Evolutionary conservation across 305 asterid genomes (phyloP).

Genomic region (Vinca major): DNA sequence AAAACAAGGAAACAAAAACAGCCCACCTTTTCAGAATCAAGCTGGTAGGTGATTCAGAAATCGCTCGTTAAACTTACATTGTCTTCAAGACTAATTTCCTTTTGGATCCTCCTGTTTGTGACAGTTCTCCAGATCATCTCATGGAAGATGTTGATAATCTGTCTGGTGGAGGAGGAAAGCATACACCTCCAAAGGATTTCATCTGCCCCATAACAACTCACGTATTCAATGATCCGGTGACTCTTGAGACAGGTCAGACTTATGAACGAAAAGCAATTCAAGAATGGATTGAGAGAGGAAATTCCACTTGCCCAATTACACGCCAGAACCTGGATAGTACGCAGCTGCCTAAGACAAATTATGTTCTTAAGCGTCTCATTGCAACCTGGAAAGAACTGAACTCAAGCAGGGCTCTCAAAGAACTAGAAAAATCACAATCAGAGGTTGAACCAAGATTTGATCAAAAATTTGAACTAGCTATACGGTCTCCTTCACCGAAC

Average conservation of each 20-base stretch:
- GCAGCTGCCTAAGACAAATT: conserved; percentile 62
- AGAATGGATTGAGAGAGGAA: conserved; percentile 79
- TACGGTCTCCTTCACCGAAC: conserved; percentile 34
- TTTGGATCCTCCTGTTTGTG: conserved; percentile 10
- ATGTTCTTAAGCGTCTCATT: conserved; percentile 73
- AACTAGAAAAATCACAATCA: conserved; percentile 13
- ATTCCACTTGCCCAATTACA: conserved; percentile 65
- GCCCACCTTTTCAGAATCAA: conserved; percentile 27
- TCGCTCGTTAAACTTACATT: neutral
- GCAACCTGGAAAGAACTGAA: conserved; percentile 62
- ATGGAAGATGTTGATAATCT: conserved; percentile 38
- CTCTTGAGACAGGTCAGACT: conserved; percentile 81
- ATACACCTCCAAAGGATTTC: conserved; percentile 60
- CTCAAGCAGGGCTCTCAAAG: conserved; percentile 13
- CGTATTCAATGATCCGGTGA: conserved; percentile 67
- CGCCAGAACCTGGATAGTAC: conserved; percentile 52
- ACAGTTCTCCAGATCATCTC: conserved; percentile 34
- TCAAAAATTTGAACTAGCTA: conserved; percentile 6
- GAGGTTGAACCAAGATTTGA: conserved; percentile 17
- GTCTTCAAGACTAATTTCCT: conserved; percentile 4
- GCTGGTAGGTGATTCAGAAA: conserved; percentile 28
- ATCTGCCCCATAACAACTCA: conserved; percentile 83
- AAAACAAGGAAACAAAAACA: conserved; percentile 22
- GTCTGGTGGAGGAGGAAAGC: conserved; percentile 27
- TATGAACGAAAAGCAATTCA: conserved; percentile 67